Percentiles rank a stretch among this genome's conserved stretches.
These are phyloP conservation scores for Dendrobium nobile DNA, from an alignment of 106 monocot genomes.

Conservation along the genomic window DNA sequence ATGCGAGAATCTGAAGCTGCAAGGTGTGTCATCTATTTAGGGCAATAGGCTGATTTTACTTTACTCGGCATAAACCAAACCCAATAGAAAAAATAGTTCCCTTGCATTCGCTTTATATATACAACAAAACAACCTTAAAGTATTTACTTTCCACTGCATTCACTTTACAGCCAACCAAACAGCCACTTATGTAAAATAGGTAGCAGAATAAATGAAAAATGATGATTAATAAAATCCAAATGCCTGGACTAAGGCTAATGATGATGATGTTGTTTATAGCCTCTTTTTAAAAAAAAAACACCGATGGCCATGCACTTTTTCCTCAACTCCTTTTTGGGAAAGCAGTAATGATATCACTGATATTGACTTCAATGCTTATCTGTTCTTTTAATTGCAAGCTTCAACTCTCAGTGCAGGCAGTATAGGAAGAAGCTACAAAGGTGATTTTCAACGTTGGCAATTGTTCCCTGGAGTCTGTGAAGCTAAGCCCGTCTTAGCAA, in stretches of 20 bases:
- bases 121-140: too few relatives aligned
- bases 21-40: too few relatives aligned
- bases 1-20: too few relatives aligned
- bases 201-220: neutral
- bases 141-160: too few relatives aligned
- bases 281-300: neutral
- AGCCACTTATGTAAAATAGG: too few relatives aligned
- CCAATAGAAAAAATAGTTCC: too few relatives aligned
- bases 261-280: neutral
- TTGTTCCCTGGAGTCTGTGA: slow-evolving; percentile 55
- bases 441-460: slow-evolving; percentile 70
- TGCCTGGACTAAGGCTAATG: neutral
- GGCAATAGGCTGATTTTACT: too few relatives aligned
- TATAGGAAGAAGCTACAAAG: slow-evolving; percentile 70
- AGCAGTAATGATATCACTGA: neutral
- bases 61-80: too few relatives aligned
- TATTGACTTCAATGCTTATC: neutral
- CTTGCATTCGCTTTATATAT: too few relatives aligned
- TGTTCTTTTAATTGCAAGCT: neutral
- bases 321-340: too few relatives aligned
- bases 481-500: slow-evolving; percentile 53
- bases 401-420: slow-evolving; percentile 50
- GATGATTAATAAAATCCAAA: neutral
- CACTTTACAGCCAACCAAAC: too few relatives aligned
- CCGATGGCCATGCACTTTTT: neutral